These are phyloP conservation scores for Boletus edulis DNA, from an alignment of 768 basidiomycete species.

Conservation along the genomic window DNA sequence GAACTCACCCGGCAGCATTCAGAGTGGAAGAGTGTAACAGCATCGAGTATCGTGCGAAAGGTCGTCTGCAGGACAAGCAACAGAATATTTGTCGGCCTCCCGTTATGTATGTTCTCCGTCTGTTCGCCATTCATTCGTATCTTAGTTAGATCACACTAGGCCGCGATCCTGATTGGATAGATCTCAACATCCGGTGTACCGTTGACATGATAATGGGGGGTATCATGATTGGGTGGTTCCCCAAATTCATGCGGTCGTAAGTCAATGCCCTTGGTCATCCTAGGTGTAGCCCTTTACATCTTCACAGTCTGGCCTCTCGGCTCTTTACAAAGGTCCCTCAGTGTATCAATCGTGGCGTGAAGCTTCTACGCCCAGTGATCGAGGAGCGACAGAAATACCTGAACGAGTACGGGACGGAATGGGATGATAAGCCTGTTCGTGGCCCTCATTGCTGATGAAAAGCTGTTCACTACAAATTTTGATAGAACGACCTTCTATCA, in stretches of 20 bases:
- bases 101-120: constrained; percentile 31
- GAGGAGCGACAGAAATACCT: constrained; percentile 25
- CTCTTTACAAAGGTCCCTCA: neutral
- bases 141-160: constrained; percentile 25
- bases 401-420: constrained; percentile 24
- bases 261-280: neutral
- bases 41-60: neutral
- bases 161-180: constrained; percentile 36
- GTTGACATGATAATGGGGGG: constrained; percentile 20
- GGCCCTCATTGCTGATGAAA: neutral
- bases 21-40: neutral
- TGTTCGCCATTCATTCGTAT: neutral
- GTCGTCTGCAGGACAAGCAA: neutral
- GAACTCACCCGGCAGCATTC: neutral
- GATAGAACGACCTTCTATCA: constrained; percentile 33
- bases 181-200: constrained; percentile 31
- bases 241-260: neutral
- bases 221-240: neutral
- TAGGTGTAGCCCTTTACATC: neutral
- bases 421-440: constrained; percentile 34
- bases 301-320: neutral
- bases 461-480: neutral
- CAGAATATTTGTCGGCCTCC: neutral
- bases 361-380: constrained; percentile 29
- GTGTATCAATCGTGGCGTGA: constrained; percentile 5